phyloP scores from a whole-genome alignment of 441 rosid genomes.

The Viola pubescens region DNA sequence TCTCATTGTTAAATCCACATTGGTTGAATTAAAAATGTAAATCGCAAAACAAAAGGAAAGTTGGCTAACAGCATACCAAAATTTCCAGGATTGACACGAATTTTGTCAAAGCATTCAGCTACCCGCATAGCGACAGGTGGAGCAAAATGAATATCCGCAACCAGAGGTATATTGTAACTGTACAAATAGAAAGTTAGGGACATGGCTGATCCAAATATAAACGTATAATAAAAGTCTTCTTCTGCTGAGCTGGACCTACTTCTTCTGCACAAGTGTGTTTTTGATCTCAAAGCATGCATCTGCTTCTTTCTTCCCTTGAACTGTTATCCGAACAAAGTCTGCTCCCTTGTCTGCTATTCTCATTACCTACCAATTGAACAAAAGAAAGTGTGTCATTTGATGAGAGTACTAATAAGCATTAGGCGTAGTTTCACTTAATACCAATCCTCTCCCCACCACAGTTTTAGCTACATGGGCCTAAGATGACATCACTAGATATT shows the following conservation, averaged over 20 bases:
- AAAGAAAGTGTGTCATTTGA: slow-evolving; percentile 11
- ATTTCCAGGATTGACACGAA: slow-evolving; percentile 97
- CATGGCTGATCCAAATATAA: slow-evolving; percentile 10
- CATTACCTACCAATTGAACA: slow-evolving; percentile 54
- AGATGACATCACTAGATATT: not conserved
- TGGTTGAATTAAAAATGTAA: slow-evolving; percentile 9
- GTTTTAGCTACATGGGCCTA: not conserved
- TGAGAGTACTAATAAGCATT: not conserved
- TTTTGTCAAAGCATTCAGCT: slow-evolving; percentile 93
- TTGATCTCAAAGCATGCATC: slow-evolving; percentile 95
- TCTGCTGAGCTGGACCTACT: slow-evolving; percentile 34
- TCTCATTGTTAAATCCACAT: slow-evolving; percentile 15
- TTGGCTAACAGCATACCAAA: slow-evolving; percentile 45
- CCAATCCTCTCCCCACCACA: not conserved
- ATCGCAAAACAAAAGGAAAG: slow-evolving; percentile 13
- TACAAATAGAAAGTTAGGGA: slow-evolving; percentile 22
- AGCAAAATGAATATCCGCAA: slow-evolving; percentile 97
- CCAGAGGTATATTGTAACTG: slow-evolving; percentile 92
- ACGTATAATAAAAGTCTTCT: slow-evolving; percentile 4
- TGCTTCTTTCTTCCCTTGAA: slow-evolving; percentile 97
- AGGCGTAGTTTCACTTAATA: not conserved
- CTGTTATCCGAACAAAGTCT: slow-evolving; percentile 88
- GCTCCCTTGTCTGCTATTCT: slow-evolving; percentile 89
- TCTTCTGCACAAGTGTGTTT: slow-evolving; percentile 80
- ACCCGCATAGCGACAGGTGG: slow-evolving; percentile 84